phyloP scores from a whole-genome alignment of 129 eudicot species.

The Escallonia herrerae region DNA sequence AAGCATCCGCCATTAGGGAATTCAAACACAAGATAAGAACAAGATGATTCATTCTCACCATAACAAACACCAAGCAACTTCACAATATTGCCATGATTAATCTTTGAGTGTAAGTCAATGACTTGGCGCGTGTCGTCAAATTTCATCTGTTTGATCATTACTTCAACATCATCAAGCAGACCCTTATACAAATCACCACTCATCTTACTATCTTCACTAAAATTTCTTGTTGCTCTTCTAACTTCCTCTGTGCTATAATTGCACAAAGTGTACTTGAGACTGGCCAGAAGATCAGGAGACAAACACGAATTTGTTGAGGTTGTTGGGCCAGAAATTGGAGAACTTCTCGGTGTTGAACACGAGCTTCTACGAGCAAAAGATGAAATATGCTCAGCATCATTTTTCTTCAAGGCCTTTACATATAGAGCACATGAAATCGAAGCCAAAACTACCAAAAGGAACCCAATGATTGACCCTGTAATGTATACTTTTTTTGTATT shows the following conservation, averaged over 20 bases:
- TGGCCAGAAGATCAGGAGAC: conserved; percentile 68
- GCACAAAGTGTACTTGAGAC: conserved; percentile 50
- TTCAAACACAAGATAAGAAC: conserved; percentile 67
- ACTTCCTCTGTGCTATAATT: conserved; percentile 54
- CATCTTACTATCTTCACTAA: conserved; percentile 29
- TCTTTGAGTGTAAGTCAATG: conserved; percentile 60
- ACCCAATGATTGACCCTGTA: conserved; percentile 39
- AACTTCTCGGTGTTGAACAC: conserved; percentile 44
- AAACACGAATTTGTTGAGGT: conserved; percentile 56
- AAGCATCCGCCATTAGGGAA: conserved; percentile 42
- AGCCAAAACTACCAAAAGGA: conserved; percentile 23
- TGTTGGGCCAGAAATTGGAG: conserved; percentile 37
- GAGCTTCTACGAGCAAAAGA: conserved; percentile 39
- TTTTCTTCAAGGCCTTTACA: conserved; percentile 39
- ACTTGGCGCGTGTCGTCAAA: conserved; percentile 50
- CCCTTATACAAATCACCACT: conserved; percentile 40
- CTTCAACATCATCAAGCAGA: conserved; percentile 35
- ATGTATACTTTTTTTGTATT: conserved; percentile 29
- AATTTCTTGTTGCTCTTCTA: conserved; percentile 38
- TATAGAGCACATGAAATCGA: conserved; percentile 42
- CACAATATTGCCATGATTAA: conserved; percentile 67
- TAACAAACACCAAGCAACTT: conserved; percentile 62
- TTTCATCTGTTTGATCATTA: conserved; percentile 45
- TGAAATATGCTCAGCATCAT: conserved; percentile 24
- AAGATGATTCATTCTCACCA: conserved; percentile 37